Conservation (phyloP, 257 asterid species). For the Plantago major region DNA sequence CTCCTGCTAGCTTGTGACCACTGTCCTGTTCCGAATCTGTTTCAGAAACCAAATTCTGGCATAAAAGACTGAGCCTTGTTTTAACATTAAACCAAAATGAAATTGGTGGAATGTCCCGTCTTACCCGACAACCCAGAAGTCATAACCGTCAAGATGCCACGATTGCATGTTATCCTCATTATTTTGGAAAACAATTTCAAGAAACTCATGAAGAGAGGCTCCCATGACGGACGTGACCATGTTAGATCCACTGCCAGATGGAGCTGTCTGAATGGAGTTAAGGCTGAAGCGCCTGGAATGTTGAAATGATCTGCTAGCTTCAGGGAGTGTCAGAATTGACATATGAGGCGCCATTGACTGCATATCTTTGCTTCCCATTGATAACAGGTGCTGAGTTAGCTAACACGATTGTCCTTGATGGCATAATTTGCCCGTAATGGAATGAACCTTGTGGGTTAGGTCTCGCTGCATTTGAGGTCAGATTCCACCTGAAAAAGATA, state of each 20-base stretch:
- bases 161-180: constrained; percentile 29
- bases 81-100: not conserved
- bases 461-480: constrained; percentile 46
- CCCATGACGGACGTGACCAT: constrained; percentile 33
- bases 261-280: constrained; percentile 24
- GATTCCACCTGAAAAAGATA: constrained; percentile 30
- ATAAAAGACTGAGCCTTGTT: constrained; percentile 14
- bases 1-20: constrained; percentile 64
- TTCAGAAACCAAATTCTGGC: not conserved
- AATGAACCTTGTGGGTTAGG: constrained; percentile 55
- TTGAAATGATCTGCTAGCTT: constrained; percentile 29
- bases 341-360: constrained; percentile 26
- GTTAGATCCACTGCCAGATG: constrained; percentile 27
- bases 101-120: not conserved
- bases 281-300: constrained; percentile 22
- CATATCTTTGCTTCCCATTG: constrained; percentile 34
- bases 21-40: constrained; percentile 66
- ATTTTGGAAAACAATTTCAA: constrained; percentile 39
- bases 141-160: constrained; percentile 35
- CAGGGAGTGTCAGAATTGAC: constrained; percentile 23
- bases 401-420: constrained; percentile 29
- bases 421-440: constrained; percentile 39
- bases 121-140: constrained; percentile 41
- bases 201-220: constrained; percentile 27
- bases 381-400: constrained; percentile 27